phyloP scores from a whole-genome alignment of 345 rosid species.

The Eucalyptus cloeziana region DNA sequence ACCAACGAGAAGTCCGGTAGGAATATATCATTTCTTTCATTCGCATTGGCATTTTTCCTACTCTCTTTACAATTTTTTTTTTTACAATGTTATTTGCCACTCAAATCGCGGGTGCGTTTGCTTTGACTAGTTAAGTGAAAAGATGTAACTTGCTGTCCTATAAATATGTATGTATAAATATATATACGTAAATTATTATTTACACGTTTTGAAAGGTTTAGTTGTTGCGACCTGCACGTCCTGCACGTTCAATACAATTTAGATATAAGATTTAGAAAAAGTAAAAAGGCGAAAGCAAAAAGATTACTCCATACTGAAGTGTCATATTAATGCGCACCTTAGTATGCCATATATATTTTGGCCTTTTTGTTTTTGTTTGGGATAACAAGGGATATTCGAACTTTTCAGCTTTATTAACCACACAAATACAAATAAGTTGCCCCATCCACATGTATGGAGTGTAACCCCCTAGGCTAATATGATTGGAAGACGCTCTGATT shows the following conservation, averaged over 20 bases:
- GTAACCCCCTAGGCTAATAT: background rate
- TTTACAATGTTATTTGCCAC: background rate
- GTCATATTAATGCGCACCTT: background rate
- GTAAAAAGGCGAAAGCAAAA: background rate
- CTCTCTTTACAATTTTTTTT: too few species aligned
- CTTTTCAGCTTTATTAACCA: background rate
- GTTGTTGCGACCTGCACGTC: background rate
- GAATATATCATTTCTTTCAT: too few species aligned
- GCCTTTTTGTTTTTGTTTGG: background rate
- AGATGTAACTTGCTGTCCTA: background rate
- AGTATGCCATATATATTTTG: background rate
- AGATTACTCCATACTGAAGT: background rate
- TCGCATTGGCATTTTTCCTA: background rate
- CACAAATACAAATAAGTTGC: background rate
- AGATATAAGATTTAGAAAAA: background rate
- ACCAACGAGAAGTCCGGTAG: too few species aligned
- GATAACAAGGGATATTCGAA: background rate
- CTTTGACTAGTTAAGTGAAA: background rate
- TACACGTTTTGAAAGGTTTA: background rate
- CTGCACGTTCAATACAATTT: background rate
- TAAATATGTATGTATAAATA: too few species aligned
- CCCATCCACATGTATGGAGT: background rate
- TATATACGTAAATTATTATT: background rate
- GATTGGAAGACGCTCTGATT: background rate
- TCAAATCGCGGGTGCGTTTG: background rate